Percentiles rank a stretch among this genome's conserved stretches.
phyloP scores from a whole-genome alignment of 2,329 filamentous ascomycete species.

The Purpureocillium takamizusanense region DNA sequence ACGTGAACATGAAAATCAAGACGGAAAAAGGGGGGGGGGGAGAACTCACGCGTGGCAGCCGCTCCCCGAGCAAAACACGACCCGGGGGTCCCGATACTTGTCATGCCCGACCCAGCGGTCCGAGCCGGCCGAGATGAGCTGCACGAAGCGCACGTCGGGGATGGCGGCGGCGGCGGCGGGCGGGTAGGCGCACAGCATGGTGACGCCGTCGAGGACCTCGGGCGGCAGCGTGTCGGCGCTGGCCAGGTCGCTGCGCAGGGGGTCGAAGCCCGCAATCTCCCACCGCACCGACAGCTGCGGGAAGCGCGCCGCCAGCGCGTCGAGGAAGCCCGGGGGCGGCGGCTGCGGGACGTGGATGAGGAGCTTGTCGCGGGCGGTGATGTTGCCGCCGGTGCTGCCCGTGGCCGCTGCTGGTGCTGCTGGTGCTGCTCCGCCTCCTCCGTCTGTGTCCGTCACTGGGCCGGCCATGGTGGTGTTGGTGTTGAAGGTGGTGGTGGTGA shows the following conservation, averaged over 20 bases:
- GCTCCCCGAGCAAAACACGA: slow-evolving; percentile 30
- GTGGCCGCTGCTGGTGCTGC: slow-evolving; percentile 5
- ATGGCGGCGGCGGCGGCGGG: slow-evolving; percentile 22
- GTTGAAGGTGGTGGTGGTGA: neutral
- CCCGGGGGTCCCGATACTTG: slow-evolving; percentile 21
- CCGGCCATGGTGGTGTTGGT: neutral
- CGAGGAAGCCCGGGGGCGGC: slow-evolving; percentile 24
- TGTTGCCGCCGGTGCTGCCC: slow-evolving; percentile 7
- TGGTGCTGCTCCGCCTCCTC: too few species aligned
- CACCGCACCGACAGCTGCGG: slow-evolving; percentile 29
- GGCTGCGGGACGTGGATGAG: slow-evolving; percentile 25
- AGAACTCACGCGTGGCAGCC: slow-evolving; percentile 30
- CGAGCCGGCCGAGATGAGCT: slow-evolving; percentile 32
- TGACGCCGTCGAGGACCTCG: slow-evolving; percentile 30
- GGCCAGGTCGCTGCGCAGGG: slow-evolving; percentile 8
- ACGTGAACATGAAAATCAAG: neutral
- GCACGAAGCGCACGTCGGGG: slow-evolving; percentile 31
- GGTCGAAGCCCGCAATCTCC: slow-evolving; percentile 11
- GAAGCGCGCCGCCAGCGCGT: slow-evolving; percentile 19
- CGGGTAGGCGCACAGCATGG: slow-evolving; percentile 23
- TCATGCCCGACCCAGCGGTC: slow-evolving; percentile 29
- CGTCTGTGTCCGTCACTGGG: too few species aligned
- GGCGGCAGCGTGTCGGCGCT: slow-evolving; percentile 16
- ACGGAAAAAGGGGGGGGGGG: neutral
- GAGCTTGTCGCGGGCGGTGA: slow-evolving; percentile 27